These are phyloP conservation scores for Cynara cardunculus DNA, from an alignment of 129 eudicot genomes.

Conservation along the genomic window DNA sequence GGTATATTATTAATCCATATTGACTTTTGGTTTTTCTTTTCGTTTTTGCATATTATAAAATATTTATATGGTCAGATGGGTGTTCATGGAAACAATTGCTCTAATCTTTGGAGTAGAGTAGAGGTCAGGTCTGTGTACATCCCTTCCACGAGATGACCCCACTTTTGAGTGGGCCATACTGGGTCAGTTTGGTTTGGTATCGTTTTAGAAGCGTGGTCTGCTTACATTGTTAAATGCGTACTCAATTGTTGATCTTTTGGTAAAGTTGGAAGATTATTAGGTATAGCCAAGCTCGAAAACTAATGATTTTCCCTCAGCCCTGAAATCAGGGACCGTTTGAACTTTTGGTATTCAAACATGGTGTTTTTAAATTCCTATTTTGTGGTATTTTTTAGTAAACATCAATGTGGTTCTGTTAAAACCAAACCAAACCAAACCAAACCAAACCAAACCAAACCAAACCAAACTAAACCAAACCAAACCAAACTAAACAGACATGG, in stretches of 20 bases:
- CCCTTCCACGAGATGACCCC: not conserved
- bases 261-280: not conserved
- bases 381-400: not conserved
- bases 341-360: not conserved
- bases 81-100: not conserved
- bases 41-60: not conserved
- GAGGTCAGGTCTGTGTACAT: not conserved
- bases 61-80: not conserved
- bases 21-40: not conserved
- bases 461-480: too few species aligned
- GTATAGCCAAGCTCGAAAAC: not conserved
- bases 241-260: not conserved
- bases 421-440: too few species aligned
- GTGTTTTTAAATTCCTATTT: not conserved
- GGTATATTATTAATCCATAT: constrained; percentile 35
- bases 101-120: not conserved
- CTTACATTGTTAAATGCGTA: not conserved
- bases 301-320: not conserved
- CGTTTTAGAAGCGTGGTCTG: not conserved
- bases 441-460: too few species aligned
- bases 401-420: not conserved
- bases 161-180: not conserved
- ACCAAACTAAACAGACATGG: too few species aligned
- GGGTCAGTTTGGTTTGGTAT: not conserved
- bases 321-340: not conserved